Evolutionary conservation across 768 basidiomycete species (phyloP).

Genomic region (Leccinum pellstonianum): DNA sequence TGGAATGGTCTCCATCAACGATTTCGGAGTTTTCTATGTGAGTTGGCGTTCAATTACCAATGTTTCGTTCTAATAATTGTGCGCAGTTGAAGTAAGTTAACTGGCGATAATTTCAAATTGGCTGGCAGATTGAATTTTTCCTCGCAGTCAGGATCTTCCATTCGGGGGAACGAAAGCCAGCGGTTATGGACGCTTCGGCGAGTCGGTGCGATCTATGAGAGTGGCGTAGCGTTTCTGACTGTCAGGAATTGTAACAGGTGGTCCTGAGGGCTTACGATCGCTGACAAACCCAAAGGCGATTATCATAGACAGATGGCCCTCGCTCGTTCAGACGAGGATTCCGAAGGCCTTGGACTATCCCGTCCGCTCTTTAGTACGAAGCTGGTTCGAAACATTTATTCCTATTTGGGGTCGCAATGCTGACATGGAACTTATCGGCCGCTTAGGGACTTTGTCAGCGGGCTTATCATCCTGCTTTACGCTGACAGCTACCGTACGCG

Average conservation of each 20-base stretch:
- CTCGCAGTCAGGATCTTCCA: slow-evolving; percentile 79
- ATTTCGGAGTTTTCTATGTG: slow-evolving; percentile 88
- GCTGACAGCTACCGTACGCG: slow-evolving; percentile 47
- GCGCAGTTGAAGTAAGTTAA: slow-evolving; percentile 62
- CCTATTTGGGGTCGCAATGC: background rate
- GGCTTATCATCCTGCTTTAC: slow-evolving; percentile 47
- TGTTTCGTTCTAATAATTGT: slow-evolving; percentile 16
- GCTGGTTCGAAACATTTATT: slow-evolving; percentile 56
- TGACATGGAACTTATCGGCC: slow-evolving; percentile 1
- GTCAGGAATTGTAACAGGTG: slow-evolving; percentile 47
- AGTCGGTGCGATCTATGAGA: slow-evolving; percentile 19
- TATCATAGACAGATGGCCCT: slow-evolving; percentile 82
- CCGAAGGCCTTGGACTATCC: slow-evolving; percentile 88
- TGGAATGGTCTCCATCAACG: slow-evolving; percentile 97
- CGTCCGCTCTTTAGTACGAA: slow-evolving; percentile 63
- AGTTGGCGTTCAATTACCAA: slow-evolving; percentile 30
- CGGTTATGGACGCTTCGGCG: slow-evolving; percentile 93
- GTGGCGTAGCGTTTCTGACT: slow-evolving; percentile 8
- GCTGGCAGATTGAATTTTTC: background rate
- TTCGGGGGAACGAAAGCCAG: slow-evolving; percentile 92
- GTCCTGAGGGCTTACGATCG: slow-evolving; percentile 88
- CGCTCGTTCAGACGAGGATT: slow-evolving; percentile 78
- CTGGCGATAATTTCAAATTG: slow-evolving; percentile 7
- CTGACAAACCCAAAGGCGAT: slow-evolving; percentile 89
- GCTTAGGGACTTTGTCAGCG: slow-evolving; percentile 50